Conservation (phyloP, 2,329 filamentous ascomycete species). For the Xylariaceae sp. region DNA sequence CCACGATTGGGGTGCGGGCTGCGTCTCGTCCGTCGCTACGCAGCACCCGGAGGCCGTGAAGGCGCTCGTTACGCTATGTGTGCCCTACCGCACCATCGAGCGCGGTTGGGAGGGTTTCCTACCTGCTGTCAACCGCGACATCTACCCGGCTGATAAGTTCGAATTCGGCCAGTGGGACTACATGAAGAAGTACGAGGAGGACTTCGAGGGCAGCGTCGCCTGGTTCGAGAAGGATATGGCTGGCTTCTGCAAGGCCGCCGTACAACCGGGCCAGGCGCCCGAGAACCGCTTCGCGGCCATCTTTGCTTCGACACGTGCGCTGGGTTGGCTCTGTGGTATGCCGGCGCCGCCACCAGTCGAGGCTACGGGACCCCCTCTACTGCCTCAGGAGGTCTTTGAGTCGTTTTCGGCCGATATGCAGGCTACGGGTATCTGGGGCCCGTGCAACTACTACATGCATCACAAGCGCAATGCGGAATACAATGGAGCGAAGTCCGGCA, state of each 20-base stretch:
- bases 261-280: conserved; percentile 26
- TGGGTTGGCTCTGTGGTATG: conserved; percentile 13
- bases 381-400: conserved; percentile 21
- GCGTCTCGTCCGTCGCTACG: conserved; percentile 27
- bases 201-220: conserved; percentile 22
- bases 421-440: conserved; percentile 35
- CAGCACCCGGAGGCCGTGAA: conserved; percentile 28
- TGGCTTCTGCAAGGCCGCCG: conserved; percentile 9
- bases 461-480: conserved; percentile 39
- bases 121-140: conserved; percentile 36
- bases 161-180: conserved; percentile 34
- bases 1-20: conserved; percentile 39
- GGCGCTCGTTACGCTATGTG: conserved; percentile 29
- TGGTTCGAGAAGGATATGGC: conserved; percentile 20
- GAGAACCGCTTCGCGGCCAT: conserved; percentile 19
- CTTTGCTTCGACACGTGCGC: conserved; percentile 7
- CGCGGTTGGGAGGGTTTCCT: conserved; percentile 35
- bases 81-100: conserved; percentile 40
- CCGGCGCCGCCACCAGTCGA: conserved; percentile 4
- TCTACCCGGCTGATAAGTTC: conserved; percentile 42
- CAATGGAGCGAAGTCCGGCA: conserved; percentile 24
- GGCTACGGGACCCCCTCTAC: background rate
- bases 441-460: conserved; percentile 36
- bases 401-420: conserved; percentile 31
- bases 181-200: conserved; percentile 26